phyloP scores from a whole-genome alignment of 495 filamentous ascomycete species.

The Podospora comata region DNA sequence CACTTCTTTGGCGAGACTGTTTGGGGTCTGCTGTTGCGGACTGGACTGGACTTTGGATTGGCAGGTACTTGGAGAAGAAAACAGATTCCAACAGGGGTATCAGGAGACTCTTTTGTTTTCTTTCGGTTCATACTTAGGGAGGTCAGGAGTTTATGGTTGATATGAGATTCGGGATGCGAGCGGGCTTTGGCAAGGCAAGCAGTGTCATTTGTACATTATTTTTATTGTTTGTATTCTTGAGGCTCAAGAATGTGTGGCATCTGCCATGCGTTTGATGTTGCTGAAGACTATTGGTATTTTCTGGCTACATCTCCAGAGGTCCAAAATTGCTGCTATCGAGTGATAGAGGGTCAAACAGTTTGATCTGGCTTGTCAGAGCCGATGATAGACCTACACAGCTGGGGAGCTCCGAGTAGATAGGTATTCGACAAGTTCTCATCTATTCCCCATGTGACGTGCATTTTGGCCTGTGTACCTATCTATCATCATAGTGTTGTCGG shows the following conservation, averaged over 20 bases:
- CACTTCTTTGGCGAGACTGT: background rate
- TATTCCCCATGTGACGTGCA: background rate
- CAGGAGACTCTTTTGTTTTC: background rate
- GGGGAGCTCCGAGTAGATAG: background rate
- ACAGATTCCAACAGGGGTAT: background rate
- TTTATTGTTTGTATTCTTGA: background rate
- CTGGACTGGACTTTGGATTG: conserved; percentile 1
- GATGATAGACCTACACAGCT: too few relatives aligned
- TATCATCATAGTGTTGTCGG: background rate
- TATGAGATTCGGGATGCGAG: background rate
- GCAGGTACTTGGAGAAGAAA: background rate
- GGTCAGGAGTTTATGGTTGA: background rate
- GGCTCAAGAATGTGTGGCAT: background rate
- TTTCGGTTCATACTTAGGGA: background rate
- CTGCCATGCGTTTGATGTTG: background rate
- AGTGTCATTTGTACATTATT: background rate
- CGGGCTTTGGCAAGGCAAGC: too few relatives aligned
- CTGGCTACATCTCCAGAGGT: too few relatives aligned
- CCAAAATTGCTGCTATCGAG: too few relatives aligned
- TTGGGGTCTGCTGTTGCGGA: background rate
- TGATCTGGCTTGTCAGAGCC: too few relatives aligned
- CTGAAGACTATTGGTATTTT: background rate
- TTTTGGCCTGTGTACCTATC: background rate
- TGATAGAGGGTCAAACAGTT: too few relatives aligned
- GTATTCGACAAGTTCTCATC: background rate